Conservation (phyloP, 495 filamentous ascomycete genomes). For the Tuber brumale region DNA sequence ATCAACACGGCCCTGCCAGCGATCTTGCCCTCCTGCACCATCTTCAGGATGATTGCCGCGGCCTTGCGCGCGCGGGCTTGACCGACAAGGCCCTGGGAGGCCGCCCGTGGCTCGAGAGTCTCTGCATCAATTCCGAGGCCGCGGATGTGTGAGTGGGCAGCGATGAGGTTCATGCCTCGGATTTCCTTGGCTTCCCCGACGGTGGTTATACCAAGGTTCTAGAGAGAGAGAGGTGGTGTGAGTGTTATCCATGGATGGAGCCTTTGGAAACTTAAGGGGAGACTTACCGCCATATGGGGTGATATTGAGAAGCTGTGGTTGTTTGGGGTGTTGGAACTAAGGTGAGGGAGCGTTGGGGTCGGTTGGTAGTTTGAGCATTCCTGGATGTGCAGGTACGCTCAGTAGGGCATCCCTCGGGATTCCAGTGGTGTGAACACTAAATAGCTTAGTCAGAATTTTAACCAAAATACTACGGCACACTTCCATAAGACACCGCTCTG, state of each 20-base stretch:
- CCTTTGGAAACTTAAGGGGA: background rate
- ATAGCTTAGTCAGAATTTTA: background rate
- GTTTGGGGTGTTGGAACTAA: background rate
- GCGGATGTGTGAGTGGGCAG: slow-evolving; percentile 95
- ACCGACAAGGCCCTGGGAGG: slow-evolving; percentile 94
- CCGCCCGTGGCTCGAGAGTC: slow-evolving; percentile 72
- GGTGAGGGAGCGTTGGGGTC: background rate
- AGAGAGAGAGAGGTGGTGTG: background rate
- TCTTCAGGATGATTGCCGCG: slow-evolving; percentile 88
- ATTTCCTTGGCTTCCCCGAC: slow-evolving; percentile 91
- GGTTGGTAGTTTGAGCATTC: background rate
- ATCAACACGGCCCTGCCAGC: slow-evolving; percentile 92
- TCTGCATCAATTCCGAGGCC: slow-evolving; percentile 90
- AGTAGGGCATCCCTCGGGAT: background rate
- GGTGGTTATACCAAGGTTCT: slow-evolving; percentile 61
- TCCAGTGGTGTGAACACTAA: background rate
- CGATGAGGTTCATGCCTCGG: slow-evolving; percentile 89
- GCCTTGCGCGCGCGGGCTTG: slow-evolving; percentile 95
- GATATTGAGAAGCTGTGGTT: background rate
- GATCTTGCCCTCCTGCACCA: slow-evolving; percentile 98
- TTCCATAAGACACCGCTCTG: background rate
- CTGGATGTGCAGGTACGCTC: background rate
- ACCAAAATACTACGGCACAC: background rate
- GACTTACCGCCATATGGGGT: background rate
- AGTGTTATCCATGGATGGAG: background rate